Base-by-base conservation (phyloP, 2,329 filamentous ascomycete genomes). In the Cordyceps javanica region DNA sequence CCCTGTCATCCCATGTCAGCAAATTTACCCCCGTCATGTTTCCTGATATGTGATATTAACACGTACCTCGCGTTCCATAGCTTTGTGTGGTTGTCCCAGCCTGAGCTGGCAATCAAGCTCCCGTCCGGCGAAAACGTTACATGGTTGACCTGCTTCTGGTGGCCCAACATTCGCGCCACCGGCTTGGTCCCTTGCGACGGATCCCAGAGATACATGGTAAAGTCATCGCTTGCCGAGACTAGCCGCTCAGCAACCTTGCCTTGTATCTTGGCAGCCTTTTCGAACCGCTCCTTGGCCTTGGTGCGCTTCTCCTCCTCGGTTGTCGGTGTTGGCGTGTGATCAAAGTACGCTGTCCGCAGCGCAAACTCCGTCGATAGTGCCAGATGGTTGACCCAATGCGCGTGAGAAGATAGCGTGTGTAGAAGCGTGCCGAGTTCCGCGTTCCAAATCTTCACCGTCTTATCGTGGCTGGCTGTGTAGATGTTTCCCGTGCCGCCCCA, bases 61-160 rank as follows among this genome's bases (percentile, higher is more conserved):
- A 39, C 70, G 53, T 87, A 89, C 68, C 82, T 80, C 2, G 88
- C 89, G 63, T 86, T 90, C 92, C 92, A 97, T 26, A 97, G 75
- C 74, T 96, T 96, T 65, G 93, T 91, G 66, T 93, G 90, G 70
- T 97, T 99, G 71, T 99, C 94, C 76, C 93, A 99, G 4, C 88
- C 87, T 9, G 90, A 87, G 38, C 89, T 95, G 9, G 94, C 94
- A 65, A 99, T 91, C 59, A 93, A 81, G 9, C 83, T 80, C 34
- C 91, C 93, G 67, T 97, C 92, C 0, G 93, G 91, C 1, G 91
- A 96, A 73, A 97, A 97, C 0, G 87, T 89, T 49, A 97, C 92
- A 69, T 97, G 90, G 71, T 97, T 97, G 64, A 97, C 92, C 68
- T 93, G 90, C 74, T 97, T 97, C 70, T 97, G 91, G 68, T 99